Evolutionary conservation across 345 rosid species (phyloP).

Genomic region (Clarkia xantiana): DNA sequence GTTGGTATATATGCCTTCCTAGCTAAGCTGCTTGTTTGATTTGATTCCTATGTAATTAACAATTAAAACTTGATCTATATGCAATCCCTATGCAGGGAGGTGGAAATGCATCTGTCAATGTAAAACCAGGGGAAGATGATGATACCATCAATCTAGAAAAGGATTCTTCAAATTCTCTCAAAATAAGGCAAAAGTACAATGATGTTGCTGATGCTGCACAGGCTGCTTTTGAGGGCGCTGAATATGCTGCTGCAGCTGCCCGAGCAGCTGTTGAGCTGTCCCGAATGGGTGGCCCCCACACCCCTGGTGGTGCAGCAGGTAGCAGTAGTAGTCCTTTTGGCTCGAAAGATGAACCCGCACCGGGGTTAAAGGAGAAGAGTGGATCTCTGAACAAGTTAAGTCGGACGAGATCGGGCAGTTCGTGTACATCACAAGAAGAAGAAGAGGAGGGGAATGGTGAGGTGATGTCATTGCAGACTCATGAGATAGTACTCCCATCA

Average conservation of each 20-base stretch:
- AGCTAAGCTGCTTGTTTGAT: too few species aligned
- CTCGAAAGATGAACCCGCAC: too few species aligned
- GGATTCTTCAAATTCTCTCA: slow-evolving; percentile 19
- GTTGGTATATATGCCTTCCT: slow-evolving; percentile 11
- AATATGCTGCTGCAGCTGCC: slow-evolving; percentile 80
- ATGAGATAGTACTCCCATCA: slow-evolving; percentile 14
- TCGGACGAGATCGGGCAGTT: too few species aligned
- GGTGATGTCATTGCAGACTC: neutral
- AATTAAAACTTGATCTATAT: too few species aligned
- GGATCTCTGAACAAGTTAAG: too few species aligned
- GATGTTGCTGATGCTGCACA: slow-evolving; percentile 94
- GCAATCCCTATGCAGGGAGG: too few species aligned
- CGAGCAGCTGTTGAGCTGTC: slow-evolving; percentile 91
- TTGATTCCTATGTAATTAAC: too few species aligned
- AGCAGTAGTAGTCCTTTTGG: neutral
- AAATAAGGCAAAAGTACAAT: slow-evolving; percentile 39
- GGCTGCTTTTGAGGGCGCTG: slow-evolving; percentile 83
- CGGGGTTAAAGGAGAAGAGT: too few species aligned
- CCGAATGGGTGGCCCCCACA: slow-evolving; percentile 23
- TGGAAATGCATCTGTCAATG: slow-evolving; percentile 3
- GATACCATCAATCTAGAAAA: neutral
- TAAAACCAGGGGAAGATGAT: slow-evolving; percentile 3
- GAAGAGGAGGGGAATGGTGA: neutral
- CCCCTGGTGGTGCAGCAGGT: slow-evolving; percentile 26
- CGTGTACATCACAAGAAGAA: neutral